Percentiles rank a stretch among this genome's conserved stretches.
phyloP scores from a whole-genome alignment of 257 asterid genomes.

The Haberlea rhodopensis region DNA sequence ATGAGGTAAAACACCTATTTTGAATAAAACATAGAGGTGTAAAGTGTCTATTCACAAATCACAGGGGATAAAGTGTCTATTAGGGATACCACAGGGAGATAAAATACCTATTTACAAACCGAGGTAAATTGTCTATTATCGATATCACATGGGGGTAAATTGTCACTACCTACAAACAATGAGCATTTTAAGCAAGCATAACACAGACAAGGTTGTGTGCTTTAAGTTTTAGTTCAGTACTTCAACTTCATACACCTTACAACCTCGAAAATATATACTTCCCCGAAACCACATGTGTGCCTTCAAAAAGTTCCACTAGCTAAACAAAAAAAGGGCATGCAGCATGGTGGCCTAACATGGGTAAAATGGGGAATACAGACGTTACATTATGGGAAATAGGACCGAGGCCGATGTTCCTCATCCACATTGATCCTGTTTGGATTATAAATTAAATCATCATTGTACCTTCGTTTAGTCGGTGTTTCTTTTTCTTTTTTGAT shows the following conservation, averaged over 20 bases:
- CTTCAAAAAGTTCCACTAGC: neutral
- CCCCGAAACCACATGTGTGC: no score
- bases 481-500: slow-evolving; percentile 40
- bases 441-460: slow-evolving; percentile 24
- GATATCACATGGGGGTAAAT: no score
- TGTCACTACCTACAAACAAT: no score
- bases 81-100: no score
- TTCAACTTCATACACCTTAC: neutral
- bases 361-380: neutral
- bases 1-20: no score
- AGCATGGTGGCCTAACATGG: neutral
- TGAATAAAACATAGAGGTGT: no score
- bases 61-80: no score
- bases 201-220: neutral
- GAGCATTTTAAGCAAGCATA: neutral
- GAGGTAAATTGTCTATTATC: no score
- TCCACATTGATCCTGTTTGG: slow-evolving; percentile 31
- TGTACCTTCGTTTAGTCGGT: slow-evolving; percentile 29
- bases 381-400: slow-evolving; percentile 2
- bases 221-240: neutral
- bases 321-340: neutral
- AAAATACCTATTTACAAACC: no score
- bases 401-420: slow-evolving; percentile 28
- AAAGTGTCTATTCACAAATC: no score
- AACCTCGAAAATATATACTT: neutral